Evolutionary conservation across 352 stramenopile species (phyloP), one percentile per base, ranked within the genome.

Genomic region (Phytophthora uliginosa): DNA sequence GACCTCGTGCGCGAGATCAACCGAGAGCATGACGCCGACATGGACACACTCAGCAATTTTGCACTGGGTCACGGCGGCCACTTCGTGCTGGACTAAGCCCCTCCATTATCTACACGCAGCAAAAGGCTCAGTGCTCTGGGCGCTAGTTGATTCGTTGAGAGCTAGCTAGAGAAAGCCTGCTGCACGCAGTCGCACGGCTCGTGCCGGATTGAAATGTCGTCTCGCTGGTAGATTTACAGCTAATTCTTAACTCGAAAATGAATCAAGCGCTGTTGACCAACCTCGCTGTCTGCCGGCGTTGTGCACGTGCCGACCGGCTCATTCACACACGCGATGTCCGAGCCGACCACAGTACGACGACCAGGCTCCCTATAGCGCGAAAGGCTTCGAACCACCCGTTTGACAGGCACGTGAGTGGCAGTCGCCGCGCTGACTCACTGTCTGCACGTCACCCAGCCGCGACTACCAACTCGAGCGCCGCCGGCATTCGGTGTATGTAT

Each of bases 1-100:
- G 92, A 98, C 52, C 84, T 98, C 15, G 86, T 99, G 63, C 88
- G 88, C 42, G 88, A 95, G 73, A 91, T 95, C 69, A 94, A 92
- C 74, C 85, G 84, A 45, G 86, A 94, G 71, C 82, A 94, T 60
- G 76, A 93, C 63, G 86, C 85, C 26, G 86, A 95, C 60, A 90
- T 95, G 77, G 85, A 94, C 68, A 93, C 88, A 53, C 78, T 95
- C 33, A 92, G 84, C 65, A 90, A 63, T 54, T 95, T 95, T 55
- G 88, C 88, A 24, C 78, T 95, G 36, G 88, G 88, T 40, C 85
- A 81, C 56, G 88, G 86, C n/a, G 88, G 88, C 26, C 86, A 95
- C 66, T 95, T 95, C 33, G 87, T 95, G 51, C 73, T 95, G 20
- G 88, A 95, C 74, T 95, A 81, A 79, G 38, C 15, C 5, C 22